Percentiles rank a stretch among this genome's conserved stretches.
These are phyloP conservation scores for Wallacemonas rigidus DNA, from an alignment of 208 protist species.

Conservation along the genomic window DNA sequence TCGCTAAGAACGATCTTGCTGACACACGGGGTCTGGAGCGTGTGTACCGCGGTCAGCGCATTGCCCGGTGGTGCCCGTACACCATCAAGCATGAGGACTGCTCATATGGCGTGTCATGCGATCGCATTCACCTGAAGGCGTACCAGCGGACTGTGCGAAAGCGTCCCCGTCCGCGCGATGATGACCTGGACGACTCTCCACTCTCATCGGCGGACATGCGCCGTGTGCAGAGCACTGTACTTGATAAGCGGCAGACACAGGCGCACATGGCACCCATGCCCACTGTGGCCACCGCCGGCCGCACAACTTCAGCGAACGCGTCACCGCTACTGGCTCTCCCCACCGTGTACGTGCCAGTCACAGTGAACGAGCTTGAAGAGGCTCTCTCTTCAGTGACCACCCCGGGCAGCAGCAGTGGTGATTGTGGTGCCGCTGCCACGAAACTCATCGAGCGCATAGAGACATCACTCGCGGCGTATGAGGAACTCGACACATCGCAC, in stretches of 20 bases:
- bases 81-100: slow-evolving; percentile 72
- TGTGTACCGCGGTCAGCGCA: slow-evolving; percentile 63
- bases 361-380: slow-evolving; percentile 21
- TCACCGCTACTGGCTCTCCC: slow-evolving; percentile 16
- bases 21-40: slow-evolving; percentile 76
- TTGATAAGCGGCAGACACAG: slow-evolving; percentile 19
- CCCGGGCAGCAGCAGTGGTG: background rate
- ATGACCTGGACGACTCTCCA: slow-evolving; percentile 18
- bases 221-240: slow-evolving; percentile 34
- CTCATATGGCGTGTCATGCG: slow-evolving; percentile 68
- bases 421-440: background rate
- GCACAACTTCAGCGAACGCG: background rate
- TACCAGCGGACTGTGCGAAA: slow-evolving; percentile 78
- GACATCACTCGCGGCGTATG: slow-evolving; percentile 9
- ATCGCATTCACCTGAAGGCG: slow-evolving; percentile 52
- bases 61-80: slow-evolving; percentile 74
- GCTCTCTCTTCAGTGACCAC: background rate
- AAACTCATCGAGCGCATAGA: slow-evolving; percentile 29
- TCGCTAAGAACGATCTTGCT: slow-evolving; percentile 67
- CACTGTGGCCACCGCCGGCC: slow-evolving; percentile 8
- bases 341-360: slow-evolving; percentile 42
- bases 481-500: background rate
- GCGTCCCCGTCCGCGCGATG: slow-evolving; percentile 49
- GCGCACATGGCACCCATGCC: slow-evolving; percentile 25
- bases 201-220: slow-evolving; percentile 40